These are phyloP conservation scores for Protomyces pachydermus DNA, from an alignment of 1,139 yeast genomes.

Conservation along the genomic window DNA sequence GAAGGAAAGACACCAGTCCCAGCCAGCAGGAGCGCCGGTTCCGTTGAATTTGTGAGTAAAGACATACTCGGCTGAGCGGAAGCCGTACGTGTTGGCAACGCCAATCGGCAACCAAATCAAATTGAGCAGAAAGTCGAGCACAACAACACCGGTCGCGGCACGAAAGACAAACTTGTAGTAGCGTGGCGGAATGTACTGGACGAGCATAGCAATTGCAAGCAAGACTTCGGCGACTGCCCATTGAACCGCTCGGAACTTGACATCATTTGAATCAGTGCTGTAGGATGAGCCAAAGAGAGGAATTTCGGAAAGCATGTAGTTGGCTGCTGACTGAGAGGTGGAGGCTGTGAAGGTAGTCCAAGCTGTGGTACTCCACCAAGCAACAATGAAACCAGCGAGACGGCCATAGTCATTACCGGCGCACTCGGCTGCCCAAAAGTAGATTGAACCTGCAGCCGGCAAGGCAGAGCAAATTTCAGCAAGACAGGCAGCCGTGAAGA, in stretches of 20 bases:
- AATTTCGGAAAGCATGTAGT: slow-evolving; percentile 35
- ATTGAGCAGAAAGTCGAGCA: slow-evolving; percentile 35
- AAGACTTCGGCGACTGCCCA: slow-evolving; percentile 36
- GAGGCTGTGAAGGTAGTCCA: slow-evolving; percentile 37
- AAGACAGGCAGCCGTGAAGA: slow-evolving; percentile 36
- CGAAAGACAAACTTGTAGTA: slow-evolving; percentile 35
- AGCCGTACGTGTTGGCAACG: slow-evolving; percentile 35
- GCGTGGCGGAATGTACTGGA: slow-evolving; percentile 35
- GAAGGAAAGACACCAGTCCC: slow-evolving; percentile 36
- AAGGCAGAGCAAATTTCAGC: slow-evolving; percentile 37
- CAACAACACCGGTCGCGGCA: slow-evolving; percentile 32
- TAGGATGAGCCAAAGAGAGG: slow-evolving; percentile 33
- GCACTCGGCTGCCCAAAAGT: slow-evolving; percentile 37
- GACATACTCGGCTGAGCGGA: slow-evolving; percentile 54
- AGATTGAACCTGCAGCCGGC: slow-evolving; percentile 39
- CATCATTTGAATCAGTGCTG: slow-evolving; percentile 32
- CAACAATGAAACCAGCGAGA: slow-evolving; percentile 36
- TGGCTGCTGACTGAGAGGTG: slow-evolving; percentile 34
- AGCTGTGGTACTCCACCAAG: slow-evolving; percentile 37
- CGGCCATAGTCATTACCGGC: slow-evolving; percentile 36
- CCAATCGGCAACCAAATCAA: slow-evolving; percentile 37
- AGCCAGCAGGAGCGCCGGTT: slow-evolving; percentile 48
- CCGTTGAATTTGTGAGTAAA: slow-evolving; percentile 54
- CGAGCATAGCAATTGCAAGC: slow-evolving; percentile 32
- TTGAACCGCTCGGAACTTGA: slow-evolving; percentile 36